phyloP scores from a whole-genome alignment of 208 protist genomes.

The Trypanosoma scelopori region DNA sequence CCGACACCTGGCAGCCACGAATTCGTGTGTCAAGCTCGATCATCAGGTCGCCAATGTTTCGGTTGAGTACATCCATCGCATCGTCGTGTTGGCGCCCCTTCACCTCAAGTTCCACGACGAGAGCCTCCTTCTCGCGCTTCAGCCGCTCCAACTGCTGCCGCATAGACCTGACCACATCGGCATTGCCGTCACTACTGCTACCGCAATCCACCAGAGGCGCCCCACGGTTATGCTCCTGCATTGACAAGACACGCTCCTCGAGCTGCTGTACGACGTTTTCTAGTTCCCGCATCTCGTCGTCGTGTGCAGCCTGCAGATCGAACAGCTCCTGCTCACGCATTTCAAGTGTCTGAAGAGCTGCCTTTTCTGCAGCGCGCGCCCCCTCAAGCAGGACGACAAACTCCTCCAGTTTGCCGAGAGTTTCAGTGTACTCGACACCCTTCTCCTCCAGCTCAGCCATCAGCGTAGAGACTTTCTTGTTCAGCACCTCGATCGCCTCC shows the following conservation, averaged over 20 bases:
- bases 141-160: conserved; percentile 54
- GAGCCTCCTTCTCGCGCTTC: conserved; percentile 65
- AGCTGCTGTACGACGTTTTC: conserved; percentile 23
- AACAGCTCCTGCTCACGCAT: conserved; percentile 41
- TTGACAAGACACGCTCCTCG: conserved; percentile 3
- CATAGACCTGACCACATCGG: conserved; percentile 22
- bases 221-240: conserved; percentile 6
- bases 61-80: conserved; percentile 38
- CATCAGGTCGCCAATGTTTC: conserved; percentile 47
- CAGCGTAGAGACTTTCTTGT: conserved; percentile 23
- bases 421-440: conserved; percentile 40
- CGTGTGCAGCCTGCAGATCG: conserved; percentile 28
- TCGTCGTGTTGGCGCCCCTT: conserved; percentile 33
- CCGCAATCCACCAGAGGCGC: too few species aligned
- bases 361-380: conserved; percentile 46
- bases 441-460: conserved; percentile 35
- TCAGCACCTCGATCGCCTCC: conserved; percentile 23
- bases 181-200: not conserved
- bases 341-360: conserved; percentile 38
- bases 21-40: conserved; percentile 41
- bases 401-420: conserved; percentile 65
- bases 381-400: conserved; percentile 60
- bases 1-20: conserved; percentile 44
- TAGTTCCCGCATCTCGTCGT: conserved; percentile 30
- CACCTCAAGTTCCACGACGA: conserved; percentile 42